These are phyloP conservation scores for Chaetomiaceae sp. DNA, from an alignment of 2,329 filamentous ascomycete genomes.

Conservation along the genomic window DNA sequence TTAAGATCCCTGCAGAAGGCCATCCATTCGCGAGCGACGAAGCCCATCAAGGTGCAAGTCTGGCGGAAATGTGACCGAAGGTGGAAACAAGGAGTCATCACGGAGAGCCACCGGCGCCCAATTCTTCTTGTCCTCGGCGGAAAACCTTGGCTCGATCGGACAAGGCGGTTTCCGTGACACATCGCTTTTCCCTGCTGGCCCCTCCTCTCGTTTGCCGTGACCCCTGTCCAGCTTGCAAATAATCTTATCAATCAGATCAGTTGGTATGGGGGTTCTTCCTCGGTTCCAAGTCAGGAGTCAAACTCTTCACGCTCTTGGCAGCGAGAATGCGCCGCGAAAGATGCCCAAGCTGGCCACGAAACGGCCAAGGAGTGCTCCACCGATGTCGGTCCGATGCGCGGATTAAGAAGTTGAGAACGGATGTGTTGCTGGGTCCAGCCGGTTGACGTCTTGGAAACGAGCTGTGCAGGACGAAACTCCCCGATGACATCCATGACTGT, in stretches of 20 bases:
- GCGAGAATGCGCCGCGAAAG: not conserved
- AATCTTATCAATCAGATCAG: slow-evolving; percentile 22
- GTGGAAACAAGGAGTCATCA: too few species aligned
- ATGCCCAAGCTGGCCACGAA: too few species aligned
- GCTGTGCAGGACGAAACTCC: too few species aligned
- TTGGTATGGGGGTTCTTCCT: not conserved
- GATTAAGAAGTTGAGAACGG: slow-evolving; percentile 1
- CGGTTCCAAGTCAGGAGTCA: not conserved
- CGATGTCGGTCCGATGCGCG: slow-evolving; percentile 12
- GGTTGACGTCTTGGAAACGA: not conserved
- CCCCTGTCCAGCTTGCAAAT: not conserved
- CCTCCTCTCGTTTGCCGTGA: not conserved
- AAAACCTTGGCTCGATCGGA: not conserved
- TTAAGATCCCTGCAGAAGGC: not conserved
- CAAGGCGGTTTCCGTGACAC: not conserved
- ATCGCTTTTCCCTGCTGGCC: not conserved
- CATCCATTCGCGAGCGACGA: too few species aligned
- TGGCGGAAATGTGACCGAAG: too few species aligned
- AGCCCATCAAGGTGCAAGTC: slow-evolving; percentile 15
- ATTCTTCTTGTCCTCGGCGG: not conserved
- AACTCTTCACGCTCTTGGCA: not conserved
- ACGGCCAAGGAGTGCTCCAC: not conserved
- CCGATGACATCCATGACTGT: not conserved
- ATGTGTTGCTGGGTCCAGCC: too few species aligned
- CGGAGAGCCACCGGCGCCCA: too few species aligned